Percentiles rank a stretch among this genome's conserved stretches.
Conservation (phyloP, 306 rosid species). For the Fragaria vesca region DNA sequence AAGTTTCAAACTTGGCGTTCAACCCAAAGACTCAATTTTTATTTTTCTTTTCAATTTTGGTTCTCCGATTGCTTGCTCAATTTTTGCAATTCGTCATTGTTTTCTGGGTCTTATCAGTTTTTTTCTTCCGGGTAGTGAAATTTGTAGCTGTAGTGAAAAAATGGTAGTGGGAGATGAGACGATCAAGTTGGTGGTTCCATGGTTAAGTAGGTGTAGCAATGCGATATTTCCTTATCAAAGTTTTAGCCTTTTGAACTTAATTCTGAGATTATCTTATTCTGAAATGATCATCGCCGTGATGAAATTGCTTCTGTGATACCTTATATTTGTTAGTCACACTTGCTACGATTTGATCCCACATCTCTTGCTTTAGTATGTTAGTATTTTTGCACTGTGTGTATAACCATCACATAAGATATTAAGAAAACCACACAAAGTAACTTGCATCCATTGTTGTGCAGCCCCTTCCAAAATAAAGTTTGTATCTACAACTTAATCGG, state of each 20-base stretch:
- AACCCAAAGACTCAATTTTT: too few relatives aligned
- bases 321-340: background rate
- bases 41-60: background rate
- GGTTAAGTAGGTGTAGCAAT: background rate
- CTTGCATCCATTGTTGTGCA: background rate
- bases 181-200: background rate
- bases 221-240: background rate
- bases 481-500: slow-evolving; percentile 16
- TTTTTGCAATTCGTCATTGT: background rate
- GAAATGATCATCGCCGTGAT: background rate
- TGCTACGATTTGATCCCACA: background rate
- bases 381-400: too few relatives aligned
- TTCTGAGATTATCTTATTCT: background rate
- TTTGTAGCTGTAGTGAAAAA: background rate
- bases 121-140: background rate
- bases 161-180: too few relatives aligned
- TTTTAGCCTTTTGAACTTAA: background rate
- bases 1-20: background rate
- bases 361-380: background rate
- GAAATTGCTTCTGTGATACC: too few relatives aligned
- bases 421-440: background rate
- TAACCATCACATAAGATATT: too few relatives aligned
- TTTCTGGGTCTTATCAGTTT: background rate
- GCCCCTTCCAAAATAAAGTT: background rate
- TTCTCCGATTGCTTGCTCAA: background rate